Evolutionary conservation across 1,284 basidiomycete species (phyloP), one percentile per base, ranked within the genome.

Genomic region (Trametes versicolor): DNA sequence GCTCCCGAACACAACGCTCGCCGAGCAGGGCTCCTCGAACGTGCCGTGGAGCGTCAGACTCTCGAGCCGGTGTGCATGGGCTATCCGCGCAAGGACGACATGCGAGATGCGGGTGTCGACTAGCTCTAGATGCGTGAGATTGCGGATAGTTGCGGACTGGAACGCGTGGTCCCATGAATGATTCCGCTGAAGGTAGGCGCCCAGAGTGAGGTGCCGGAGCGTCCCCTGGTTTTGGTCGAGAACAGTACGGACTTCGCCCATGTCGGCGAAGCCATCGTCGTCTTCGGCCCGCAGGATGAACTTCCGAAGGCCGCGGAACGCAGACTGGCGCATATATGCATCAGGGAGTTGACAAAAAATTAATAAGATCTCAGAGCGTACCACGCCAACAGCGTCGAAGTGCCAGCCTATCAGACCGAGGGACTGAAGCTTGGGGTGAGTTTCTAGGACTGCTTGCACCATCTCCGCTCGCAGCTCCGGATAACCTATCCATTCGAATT

Each of bases 401-500:
- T 89, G 88, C 85, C 86, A 90, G 0, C 87, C 87, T 58, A 89
- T 86, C 36, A 88, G 80, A n/a, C 87, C 88, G 6, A 91, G 79
- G 4, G 82, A 79, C 23, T 81, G 80, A 34, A 90, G 77, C 54
- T 81, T 78, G 3, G 86, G 79, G 67, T 89, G 87, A 45, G 80
- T 84, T 4, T 79, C 73, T 6, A 87, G 75, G 0, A 90, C 79
- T 8, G 79, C 81, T 68, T 86, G 80, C 0, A 91, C 87, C 81
- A 87, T 86, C 57, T 89, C 87, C 10, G 79, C 84, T 13, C 83
- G 81, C 73, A 90, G 78, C 72, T 90, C 88, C 0, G 87, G 88
- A 70, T 89, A 90, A 4, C 88, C 88, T 25, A 90, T 88, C 88
- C 88, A 91, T 75, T 91, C 88, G 72, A 90, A 88, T 65, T 89